A percentile compares a stretch with the other conserved stretches of the same genome.
phyloP scores from a whole-genome alignment of 331 rosid species.

The Ulmus americana region DNA sequence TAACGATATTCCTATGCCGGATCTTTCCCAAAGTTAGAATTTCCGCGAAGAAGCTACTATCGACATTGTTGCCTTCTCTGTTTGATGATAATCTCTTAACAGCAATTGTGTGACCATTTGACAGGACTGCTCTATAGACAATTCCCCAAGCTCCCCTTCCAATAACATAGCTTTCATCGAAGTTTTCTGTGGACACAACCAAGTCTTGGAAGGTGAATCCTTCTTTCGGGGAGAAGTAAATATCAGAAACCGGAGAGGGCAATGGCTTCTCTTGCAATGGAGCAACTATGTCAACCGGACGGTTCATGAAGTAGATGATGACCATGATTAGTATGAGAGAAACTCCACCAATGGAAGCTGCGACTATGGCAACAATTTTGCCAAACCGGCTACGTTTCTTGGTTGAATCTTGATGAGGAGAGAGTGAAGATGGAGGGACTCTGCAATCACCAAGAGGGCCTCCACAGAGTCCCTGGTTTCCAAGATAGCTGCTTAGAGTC shows the following conservation, averaged over 20 bases:
- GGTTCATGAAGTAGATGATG: slow-evolving; percentile 23
- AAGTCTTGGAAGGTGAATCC: slow-evolving; percentile 33
- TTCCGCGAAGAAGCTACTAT: slow-evolving; percentile 29
- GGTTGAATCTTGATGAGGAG: slow-evolving; percentile 6
- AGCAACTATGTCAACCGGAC: slow-evolving; percentile 7
- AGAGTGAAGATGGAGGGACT: slow-evolving; percentile 16
- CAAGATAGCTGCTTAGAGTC: slow-evolving; percentile 22
- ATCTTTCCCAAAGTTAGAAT: slow-evolving; percentile 27
- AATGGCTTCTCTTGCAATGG: slow-evolving; percentile 19
- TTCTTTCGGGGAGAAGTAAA: slow-evolving; percentile 26
- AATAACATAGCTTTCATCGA: slow-evolving; percentile 24
- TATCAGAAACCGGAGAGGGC: slow-evolving; percentile 17
- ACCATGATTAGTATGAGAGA: slow-evolving; percentile 24
- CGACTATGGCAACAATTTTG: slow-evolving; percentile 19
- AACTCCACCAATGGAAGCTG: slow-evolving; percentile 29
- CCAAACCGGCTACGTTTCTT: slow-evolving; percentile 13
- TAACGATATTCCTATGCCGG: slow-evolving; percentile 30
- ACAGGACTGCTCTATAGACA: slow-evolving; percentile 27
- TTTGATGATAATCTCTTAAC: slow-evolving; percentile 29
- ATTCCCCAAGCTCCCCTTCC: slow-evolving; percentile 38
- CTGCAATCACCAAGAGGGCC: slow-evolving; percentile 25
- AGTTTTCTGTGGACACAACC: slow-evolving; percentile 26
- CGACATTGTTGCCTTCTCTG: slow-evolving; percentile 29
- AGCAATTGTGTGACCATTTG: slow-evolving; percentile 13
- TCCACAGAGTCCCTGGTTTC: slow-evolving; percentile 30